Evolutionary conservation across 768 basidiomycete species (phyloP).

Genomic region (Mycena metata): DNA sequence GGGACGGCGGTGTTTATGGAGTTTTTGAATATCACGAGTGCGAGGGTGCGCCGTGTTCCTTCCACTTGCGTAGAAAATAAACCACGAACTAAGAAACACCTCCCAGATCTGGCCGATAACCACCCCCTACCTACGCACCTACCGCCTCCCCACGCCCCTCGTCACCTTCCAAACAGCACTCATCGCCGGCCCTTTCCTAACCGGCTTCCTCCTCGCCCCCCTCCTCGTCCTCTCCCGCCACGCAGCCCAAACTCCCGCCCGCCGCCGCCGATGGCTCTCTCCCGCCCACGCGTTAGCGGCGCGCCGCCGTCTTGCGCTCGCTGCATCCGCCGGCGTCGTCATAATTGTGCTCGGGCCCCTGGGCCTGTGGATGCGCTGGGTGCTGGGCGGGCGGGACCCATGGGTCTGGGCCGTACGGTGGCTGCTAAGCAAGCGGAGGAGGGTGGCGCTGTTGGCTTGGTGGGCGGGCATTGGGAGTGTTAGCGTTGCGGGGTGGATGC

Average conservation of each 20-base stretch:
- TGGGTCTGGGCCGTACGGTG: constrained; percentile 89
- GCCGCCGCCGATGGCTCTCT: constrained; percentile 88
- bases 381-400: constrained; percentile 83
- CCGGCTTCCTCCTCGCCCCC: constrained; percentile 96
- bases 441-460: constrained; percentile 83
- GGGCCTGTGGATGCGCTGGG: constrained; percentile 94
- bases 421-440: constrained; percentile 84
- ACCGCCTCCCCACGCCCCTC: constrained; percentile 92
- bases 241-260: constrained; percentile 88
- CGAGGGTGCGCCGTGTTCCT: constrained; percentile 67
- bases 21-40: constrained; percentile 84
- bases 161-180: constrained; percentile 93
- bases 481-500: constrained; percentile 95
- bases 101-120: constrained; percentile 82
- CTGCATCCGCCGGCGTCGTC: constrained; percentile 83
- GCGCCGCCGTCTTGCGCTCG: constrained; percentile 85
- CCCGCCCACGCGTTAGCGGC: constrained; percentile 87
- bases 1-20: constrained; percentile 91
- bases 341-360: constrained; percentile 86
- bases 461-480: constrained; percentile 86
- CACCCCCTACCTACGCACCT: constrained; percentile 90
- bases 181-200: constrained; percentile 90
- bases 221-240: constrained; percentile 92
- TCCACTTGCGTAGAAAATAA: not conserved
- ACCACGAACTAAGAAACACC: constrained; percentile 13